A percentile compares a stretch with the other conserved stretches of the same genome.
These are phyloP conservation scores for Inga laurina DNA, from an alignment of 306 rosid genomes.

Conservation along the genomic window DNA sequence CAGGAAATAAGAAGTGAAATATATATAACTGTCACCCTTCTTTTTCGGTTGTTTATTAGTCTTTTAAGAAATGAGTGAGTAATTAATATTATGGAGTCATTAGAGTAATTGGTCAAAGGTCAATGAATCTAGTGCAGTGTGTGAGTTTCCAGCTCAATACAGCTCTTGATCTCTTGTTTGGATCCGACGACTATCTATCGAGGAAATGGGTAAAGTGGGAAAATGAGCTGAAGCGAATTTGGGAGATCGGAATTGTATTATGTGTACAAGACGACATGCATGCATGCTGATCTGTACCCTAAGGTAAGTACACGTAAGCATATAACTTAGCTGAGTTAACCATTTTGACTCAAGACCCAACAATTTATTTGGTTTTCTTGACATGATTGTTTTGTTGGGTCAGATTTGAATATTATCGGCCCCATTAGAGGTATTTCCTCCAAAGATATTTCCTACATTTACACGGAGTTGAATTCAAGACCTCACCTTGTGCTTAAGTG, in stretches of 20 bases:
- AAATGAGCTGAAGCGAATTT: background rate
- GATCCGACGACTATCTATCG: too few relatives aligned
- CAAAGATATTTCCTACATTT: too few relatives aligned
- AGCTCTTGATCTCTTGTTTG: background rate
- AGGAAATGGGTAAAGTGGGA: too few relatives aligned
- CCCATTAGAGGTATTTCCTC: too few relatives aligned
- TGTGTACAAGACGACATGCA: background rate
- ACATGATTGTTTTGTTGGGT: too few relatives aligned
- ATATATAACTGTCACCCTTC: constrained; percentile 12
- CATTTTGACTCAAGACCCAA: background rate
- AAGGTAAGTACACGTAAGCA: background rate
- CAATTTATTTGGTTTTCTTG: too few relatives aligned
- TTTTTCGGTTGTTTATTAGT: constrained; percentile 16
- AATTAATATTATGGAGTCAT: background rate
- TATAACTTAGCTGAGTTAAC: background rate
- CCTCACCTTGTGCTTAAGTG: too few relatives aligned
- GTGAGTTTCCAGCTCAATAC: background rate
- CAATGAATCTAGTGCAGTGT: background rate
- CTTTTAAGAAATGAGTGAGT: background rate
- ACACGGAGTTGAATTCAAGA: too few relatives aligned
- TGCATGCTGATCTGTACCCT: background rate
- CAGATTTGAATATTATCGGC: too few relatives aligned
- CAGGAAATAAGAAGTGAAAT: constrained; percentile 34
- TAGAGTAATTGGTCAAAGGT: background rate
- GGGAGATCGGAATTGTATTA: background rate